phyloP scores from a whole-genome alignment of 306 rosid species.

The Gastrolobium bilobum region DNA sequence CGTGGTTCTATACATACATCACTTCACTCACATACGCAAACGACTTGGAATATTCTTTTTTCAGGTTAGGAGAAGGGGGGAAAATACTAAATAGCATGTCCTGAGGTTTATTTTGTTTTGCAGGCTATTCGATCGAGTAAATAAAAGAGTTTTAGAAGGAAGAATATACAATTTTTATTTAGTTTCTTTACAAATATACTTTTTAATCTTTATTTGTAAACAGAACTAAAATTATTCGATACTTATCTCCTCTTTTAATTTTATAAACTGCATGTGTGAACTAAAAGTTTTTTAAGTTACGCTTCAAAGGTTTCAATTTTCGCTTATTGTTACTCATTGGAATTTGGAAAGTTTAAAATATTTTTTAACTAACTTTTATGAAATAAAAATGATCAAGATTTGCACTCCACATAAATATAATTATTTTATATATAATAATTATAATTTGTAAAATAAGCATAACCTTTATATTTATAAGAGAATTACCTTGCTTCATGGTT shows the following conservation, averaged over 20 bases:
- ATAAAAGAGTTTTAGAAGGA: not conserved
- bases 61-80: not conserved
- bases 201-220: not conserved
- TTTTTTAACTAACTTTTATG: too few species aligned
- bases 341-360: too few species aligned
- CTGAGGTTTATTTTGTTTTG: not conserved
- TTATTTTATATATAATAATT: too few species aligned
- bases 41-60: conserved; percentile 11
- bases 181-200: not conserved
- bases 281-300: not conserved
- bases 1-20: conserved; percentile 35
- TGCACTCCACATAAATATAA: too few species aligned
- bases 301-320: not conserved
- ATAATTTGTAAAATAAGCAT: not conserved
- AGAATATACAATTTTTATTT: not conserved
- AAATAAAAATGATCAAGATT: too few species aligned
- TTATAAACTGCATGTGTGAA: not conserved
- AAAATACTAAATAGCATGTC: not conserved
- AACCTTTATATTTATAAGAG: not conserved
- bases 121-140: not conserved
- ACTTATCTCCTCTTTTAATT: not conserved
- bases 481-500: too few species aligned
- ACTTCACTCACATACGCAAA: conserved; percentile 13
- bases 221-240: conserved; percentile 17
- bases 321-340: too few species aligned